Base-by-base conservation (phyloP, 2,329 filamentous ascomycete species). In the Colletotrichum spinosum region DNA sequence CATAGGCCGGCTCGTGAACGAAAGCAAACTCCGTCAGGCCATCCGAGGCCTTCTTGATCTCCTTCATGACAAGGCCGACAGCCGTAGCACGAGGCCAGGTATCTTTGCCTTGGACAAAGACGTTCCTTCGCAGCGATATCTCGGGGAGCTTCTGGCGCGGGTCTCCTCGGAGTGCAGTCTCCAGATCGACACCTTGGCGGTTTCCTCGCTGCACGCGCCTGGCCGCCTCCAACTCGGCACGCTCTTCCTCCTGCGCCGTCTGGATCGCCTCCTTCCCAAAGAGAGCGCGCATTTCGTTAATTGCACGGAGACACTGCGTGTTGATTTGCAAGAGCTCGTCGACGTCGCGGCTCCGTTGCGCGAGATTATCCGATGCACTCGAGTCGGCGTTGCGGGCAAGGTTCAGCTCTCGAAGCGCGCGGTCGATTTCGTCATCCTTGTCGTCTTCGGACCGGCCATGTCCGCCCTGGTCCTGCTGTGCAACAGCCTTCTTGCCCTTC, bases 61-160 rank as follows among this genome's bases (percentile, higher is more conserved):
- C 80, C 71, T 90, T 88, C 94, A 99, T 97, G 8, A 89, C 90
- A 60, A 99, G 81, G 0, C 96, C 96, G 13, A 92, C 92, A 39
- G 91, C 90, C 1, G 93, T 88, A 55, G 90, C 89, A 38, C 88
- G 84, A 4, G 94, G 94, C 94, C 94, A 97, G 55, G 92, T 88
- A 69, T 96, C 93, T 72, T 93, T 94, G 52, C 92, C 93, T 70
- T 94, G 91, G 65, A 97, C 88, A 73, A 97, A 95, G 11, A 92
- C 85, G 73, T 97, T 97, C 41, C 91, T 87, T 49, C 92, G 87
- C 37, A 92, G 81, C 17, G 91, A 89, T 38, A 93, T 83, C 56
- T 93, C 90, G 1, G 89, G 87, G 55, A 96, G 83, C 70, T 87
- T 89, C 70, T 88, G 86, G 1, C 85, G 84, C 33, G 87, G 84